Evolutionary conservation across 768 basidiomycete species (phyloP).

Genomic region (Gloeopeniophorella convolvens): DNA sequence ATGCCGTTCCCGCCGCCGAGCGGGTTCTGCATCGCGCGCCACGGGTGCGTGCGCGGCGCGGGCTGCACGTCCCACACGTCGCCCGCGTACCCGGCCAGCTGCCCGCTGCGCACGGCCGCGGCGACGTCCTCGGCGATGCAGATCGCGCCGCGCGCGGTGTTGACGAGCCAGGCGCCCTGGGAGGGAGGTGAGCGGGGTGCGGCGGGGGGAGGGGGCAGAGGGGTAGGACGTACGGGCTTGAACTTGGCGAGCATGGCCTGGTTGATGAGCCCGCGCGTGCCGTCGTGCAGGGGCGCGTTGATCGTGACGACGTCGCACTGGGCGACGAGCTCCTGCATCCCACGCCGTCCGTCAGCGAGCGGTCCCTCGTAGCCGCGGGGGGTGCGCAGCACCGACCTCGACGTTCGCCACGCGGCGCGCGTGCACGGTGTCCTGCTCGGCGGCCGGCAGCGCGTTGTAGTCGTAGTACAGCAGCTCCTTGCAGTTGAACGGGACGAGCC

Average conservation of each 20-base stretch:
- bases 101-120: slow-evolving; percentile 35
- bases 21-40: slow-evolving; percentile 34
- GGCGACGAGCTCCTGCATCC: slow-evolving; percentile 5
- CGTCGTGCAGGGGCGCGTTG: slow-evolving; percentile 38
- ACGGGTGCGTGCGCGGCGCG: slow-evolving; percentile 37
- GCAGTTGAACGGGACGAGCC: too few species aligned
- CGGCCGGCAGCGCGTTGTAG: slow-evolving; percentile 28
- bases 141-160: slow-evolving; percentile 41
- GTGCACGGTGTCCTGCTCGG: slow-evolving; percentile 28
- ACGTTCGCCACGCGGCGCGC: slow-evolving; percentile 36
- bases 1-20: too few species aligned
- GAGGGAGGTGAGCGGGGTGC: background rate
- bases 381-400: slow-evolving; percentile 20
- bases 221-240: slow-evolving; percentile 29
- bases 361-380: too few species aligned
- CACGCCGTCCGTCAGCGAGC: slow-evolving; percentile 23
- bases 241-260: slow-evolving; percentile 35
- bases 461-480: slow-evolving; percentile 42
- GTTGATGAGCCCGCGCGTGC: slow-evolving; percentile 36
- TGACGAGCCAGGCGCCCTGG: slow-evolving; percentile 35
- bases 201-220: too few species aligned
- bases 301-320: slow-evolving; percentile 28
- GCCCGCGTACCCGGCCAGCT: slow-evolving; percentile 29
- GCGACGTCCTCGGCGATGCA: too few species aligned
- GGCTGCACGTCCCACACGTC: slow-evolving; percentile 35